Evolutionary conservation across 108 stramenopile species (phyloP), one percentile per base, ranked within the genome.

Genomic region (Skeletonema grethae): DNA sequence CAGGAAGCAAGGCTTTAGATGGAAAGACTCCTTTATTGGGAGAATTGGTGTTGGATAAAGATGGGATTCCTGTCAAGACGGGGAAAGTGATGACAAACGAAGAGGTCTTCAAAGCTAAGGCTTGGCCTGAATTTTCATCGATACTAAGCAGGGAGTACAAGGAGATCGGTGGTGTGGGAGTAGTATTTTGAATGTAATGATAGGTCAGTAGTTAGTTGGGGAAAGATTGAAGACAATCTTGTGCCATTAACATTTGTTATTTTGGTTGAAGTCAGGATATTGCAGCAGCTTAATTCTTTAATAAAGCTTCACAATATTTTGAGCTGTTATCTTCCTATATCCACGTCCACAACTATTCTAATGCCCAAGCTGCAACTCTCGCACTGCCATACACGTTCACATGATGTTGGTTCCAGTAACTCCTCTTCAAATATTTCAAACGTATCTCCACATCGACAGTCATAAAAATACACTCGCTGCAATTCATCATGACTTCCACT

Each of bases 111-210:
- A 75, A 83, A 76, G 41, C 76, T 18, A 76, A 82, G 38, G 81
- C 78, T 45, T 92, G 88, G 90, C 85, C 86, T 22, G 83, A 88
- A 48, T 88, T 84, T 79, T 61, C 69, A 59, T 82, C 83, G 29
- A 83, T 95, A 55, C 80, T 95, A 67, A 85, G 82, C 71, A 89
- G 87, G 83, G 88, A 95, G 46, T 95, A 87, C 48, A 85, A 86
- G 50, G 89, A 89, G 59, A 82, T 95, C 48, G 79, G 80, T 50
- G 94, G 94, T 56, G 87, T 91, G 56, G 94, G 94, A 69, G 89
- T 90, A 41, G 87, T 92, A 43, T 89, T 86, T 80, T 94, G 11
- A 32, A 16, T 45, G 34, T 13, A 53, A 38, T 62, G 31, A 30
- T 28, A 25, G 46, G 31, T n/a, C n/a, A n/a, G 25, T 15, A 31